Conservation (phyloP, 2,329 filamentous ascomycete species). For the Volutella citrinella region DNA sequence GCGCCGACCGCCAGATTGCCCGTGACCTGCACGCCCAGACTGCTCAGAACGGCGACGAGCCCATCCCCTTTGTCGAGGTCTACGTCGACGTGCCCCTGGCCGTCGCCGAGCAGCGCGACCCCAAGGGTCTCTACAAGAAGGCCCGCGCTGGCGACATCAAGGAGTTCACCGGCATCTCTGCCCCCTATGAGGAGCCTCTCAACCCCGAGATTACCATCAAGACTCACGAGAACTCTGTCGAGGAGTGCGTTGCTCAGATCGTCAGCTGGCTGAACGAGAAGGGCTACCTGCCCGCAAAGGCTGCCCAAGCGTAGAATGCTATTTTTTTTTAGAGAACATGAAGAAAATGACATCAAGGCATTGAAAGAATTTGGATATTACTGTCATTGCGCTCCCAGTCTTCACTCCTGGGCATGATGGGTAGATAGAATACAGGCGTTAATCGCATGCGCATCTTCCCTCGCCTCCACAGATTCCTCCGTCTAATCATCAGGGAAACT, state of each 20-base stretch:
- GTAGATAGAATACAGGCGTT: constrained; percentile 28
- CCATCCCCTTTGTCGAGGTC: constrained; percentile 89
- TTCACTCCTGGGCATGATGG: constrained; percentile 21
- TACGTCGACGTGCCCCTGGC: constrained; percentile 88
- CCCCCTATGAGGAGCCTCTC: constrained; percentile 88
- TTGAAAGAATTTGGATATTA: constrained; percentile 25
- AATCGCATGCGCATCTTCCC: constrained; percentile 15
- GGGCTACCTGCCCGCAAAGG: constrained; percentile 45
- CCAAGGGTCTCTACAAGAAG: constrained; percentile 98
- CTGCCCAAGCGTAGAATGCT: constrained; percentile 13
- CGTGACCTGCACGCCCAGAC: constrained; percentile 70
- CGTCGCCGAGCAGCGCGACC: constrained; percentile 91
- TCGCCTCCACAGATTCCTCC: constrained; percentile 11
- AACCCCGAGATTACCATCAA: constrained; percentile 83
- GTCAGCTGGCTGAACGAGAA: constrained; percentile 72
- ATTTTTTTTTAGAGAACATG: constrained; percentile 11
- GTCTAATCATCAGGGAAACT: constrained; percentile 52
- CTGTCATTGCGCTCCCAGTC: constrained; percentile 20
- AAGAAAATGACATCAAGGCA: constrained; percentile 10
- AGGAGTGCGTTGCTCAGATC: constrained; percentile 86
- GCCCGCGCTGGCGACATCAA: constrained; percentile 90
- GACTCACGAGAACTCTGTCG: constrained; percentile 77
- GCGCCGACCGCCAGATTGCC: constrained; percentile 78
- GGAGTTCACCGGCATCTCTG: constrained; percentile 93
- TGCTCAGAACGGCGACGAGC: constrained; percentile 54